Conservation (phyloP, 164 flowering plant genomes). For the Akebia trifoliata region DNA sequence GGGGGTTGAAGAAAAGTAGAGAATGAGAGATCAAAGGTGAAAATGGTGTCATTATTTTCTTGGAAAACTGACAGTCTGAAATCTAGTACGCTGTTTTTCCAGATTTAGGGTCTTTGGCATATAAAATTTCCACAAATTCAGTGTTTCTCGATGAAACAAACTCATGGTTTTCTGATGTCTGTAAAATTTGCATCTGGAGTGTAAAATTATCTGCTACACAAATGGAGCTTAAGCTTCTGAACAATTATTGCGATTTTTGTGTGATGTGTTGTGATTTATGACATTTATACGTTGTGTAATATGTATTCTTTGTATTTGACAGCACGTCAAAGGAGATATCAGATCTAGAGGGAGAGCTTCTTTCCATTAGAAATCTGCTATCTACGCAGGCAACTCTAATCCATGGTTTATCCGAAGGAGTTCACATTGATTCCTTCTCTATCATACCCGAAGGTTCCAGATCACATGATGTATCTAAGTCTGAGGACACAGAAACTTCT, state of each 20-base stretch:
- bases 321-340: conserved; percentile 98
- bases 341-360: conserved; percentile 90
- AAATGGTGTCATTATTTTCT: too few species aligned
- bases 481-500: conserved; percentile 49
- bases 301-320: conserved; percentile 18
- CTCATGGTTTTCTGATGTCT: too few species aligned
- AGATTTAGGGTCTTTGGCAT: too few species aligned
- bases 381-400: conserved; percentile 84
- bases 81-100: too few species aligned
- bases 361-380: conserved; percentile 73
- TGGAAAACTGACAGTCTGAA: too few species aligned
- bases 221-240: too few species aligned
- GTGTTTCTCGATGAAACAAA: too few species aligned
- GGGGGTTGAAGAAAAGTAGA: too few species aligned
- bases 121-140: too few species aligned
- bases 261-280: not conserved
- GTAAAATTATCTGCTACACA: too few species aligned
- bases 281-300: not conserved
- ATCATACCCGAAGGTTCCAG: conserved; percentile 30
- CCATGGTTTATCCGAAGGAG: conserved; percentile 88
- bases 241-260: not conserved
- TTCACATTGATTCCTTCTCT: conserved; percentile 48
- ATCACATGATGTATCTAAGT: conserved; percentile 23
- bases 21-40: too few species aligned
- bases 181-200: too few species aligned